These are phyloP conservation scores for Psilocybe mexicana DNA, from an alignment of 1,284 basidiomycete species.

Conservation along the genomic window DNA sequence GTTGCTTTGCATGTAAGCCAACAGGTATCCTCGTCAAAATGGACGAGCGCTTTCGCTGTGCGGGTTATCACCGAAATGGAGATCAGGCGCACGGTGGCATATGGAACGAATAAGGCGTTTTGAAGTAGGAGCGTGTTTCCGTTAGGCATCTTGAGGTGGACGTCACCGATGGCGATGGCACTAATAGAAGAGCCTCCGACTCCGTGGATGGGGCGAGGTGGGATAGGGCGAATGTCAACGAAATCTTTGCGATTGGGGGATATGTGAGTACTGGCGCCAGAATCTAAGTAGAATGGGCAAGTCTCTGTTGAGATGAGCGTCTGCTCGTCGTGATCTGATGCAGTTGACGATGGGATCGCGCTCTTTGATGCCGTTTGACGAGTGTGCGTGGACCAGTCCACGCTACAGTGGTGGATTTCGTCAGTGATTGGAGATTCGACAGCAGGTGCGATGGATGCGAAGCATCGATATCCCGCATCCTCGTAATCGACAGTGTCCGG, in stretches of 20 bases:
- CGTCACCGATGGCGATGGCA: constrained; percentile 30
- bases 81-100: constrained; percentile 27
- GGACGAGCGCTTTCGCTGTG: constrained; percentile 1
- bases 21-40: constrained; percentile 14
- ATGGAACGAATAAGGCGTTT: constrained; percentile 27
- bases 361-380: no score
- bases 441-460: not conserved
- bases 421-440: no score
- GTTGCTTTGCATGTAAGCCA: constrained; percentile 9
- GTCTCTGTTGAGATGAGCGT: constrained; percentile 6
- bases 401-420: not conserved
- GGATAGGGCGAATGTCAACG: constrained; percentile 22
- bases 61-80: constrained; percentile 21
- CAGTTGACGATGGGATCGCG: no score
- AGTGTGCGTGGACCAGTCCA: not conserved
- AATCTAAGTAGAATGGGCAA: constrained; percentile 31
- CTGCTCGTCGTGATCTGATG: not conserved
- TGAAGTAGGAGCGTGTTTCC: constrained; percentile 19
- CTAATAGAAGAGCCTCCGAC: constrained; percentile 32
- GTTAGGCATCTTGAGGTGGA: constrained; percentile 26
- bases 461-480: not conserved
- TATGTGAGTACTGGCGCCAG: constrained; percentile 24
- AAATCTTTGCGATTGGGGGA: no score
- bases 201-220: constrained; percentile 27
- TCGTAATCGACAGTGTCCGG: not conserved